Base-by-base conservation (phyloP, 225 moss, liverwort and hornwort genomes). In the Marchantia polymorpha region DNA sequence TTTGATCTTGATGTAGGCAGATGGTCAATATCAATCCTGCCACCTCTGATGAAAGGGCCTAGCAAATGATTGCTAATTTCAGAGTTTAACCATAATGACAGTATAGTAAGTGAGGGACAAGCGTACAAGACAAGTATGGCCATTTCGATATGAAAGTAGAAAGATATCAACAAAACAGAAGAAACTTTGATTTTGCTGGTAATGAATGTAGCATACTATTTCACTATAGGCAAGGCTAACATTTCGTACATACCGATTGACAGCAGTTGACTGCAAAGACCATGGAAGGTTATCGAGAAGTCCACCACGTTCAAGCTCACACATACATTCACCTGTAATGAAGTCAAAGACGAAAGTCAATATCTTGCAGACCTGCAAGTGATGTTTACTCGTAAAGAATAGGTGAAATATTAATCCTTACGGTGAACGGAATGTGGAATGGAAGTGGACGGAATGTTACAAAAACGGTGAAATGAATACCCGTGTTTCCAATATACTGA, bases 251-350 rank as follows among this genome's bases (percentile, higher is more conserved):
- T 87, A 88, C 88, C 88, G 56, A 88, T 88, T 7, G 85, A 86
- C 48, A 88, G 74, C 23, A 88, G 88, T 77, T 88, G 88, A 64
- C 88, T 88, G 82, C 88, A 88, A 53, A 88, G 81, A 50, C 88
- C 88, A 52, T 85, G 79, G 64, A 86, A 88, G 23, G 88, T 88
- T 71, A 88, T 86, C 64, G 88, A 88, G 25, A 86, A 88, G 75
- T 88, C 86, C 74, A 88, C 88, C 27, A 88, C 82, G 66, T 88
- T 88, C 67, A 88, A 51, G 79, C 72, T 82, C 53, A 84, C 82
- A 75, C 82, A 85, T 17, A 81, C 51, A 70, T 82, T 83, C 20
- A 85, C 83, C 85, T 88, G 72, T 75, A 64, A 12, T 48, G 49
- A 64, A 23, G 50, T 10, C 59, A 7, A 7, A 56, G 7, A 9